Conservation (phyloP, 345 rosid genomes). For the Rhodamnia argentea region DNA sequence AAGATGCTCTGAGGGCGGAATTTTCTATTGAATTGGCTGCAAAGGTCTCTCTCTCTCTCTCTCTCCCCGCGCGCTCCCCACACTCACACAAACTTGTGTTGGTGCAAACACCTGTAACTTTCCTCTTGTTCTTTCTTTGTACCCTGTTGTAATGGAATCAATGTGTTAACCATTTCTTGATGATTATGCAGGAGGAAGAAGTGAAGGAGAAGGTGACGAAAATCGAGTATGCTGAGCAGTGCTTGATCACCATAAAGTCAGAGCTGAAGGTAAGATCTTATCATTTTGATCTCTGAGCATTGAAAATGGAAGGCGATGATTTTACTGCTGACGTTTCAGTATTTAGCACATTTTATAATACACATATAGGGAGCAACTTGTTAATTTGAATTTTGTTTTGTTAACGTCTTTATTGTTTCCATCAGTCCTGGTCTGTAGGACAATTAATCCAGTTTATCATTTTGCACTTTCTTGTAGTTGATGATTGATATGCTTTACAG, state of each 20-base stretch:
- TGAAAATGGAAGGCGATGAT: neutral
- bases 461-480: neutral
- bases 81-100: neutral
- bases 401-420: neutral
- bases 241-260: constrained; percentile 62
- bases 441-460: neutral
- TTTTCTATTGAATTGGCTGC: constrained; percentile 44
- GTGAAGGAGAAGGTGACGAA: constrained; percentile 52
- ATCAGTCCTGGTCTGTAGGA: neutral
- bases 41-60: constrained; percentile 41
- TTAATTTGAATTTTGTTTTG: neutral
- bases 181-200: constrained; percentile 68
- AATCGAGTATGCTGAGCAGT: constrained; percentile 75
- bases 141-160: neutral
- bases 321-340: neutral
- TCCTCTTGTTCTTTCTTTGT: neutral
- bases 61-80: neutral
- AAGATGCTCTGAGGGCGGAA: constrained; percentile 79
- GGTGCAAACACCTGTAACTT: neutral
- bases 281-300: neutral
- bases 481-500: constrained; percentile 13
- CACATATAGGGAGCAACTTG: neutral
- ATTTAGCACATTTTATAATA: neutral
- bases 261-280: constrained; percentile 68
- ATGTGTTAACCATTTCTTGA: neutral